Conservation (phyloP, 2,329 filamentous ascomycete genomes). For the Exutisphaerella laricina region DNA sequence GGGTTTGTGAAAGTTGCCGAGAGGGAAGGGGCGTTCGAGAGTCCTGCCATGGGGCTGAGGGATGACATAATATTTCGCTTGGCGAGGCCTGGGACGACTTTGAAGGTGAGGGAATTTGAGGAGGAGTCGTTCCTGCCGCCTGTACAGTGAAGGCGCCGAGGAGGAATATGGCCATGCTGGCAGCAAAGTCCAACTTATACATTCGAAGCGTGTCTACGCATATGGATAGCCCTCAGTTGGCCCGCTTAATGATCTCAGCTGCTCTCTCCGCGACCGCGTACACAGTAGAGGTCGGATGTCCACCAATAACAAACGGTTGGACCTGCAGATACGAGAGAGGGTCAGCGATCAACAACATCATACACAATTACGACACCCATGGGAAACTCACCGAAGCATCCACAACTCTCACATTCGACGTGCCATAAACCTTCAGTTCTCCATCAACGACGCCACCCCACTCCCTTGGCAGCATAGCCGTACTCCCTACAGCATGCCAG, state of each 20-base stretch:
- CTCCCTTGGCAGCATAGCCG: constrained; percentile 22
- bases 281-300: constrained; percentile 17
- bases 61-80: constrained; percentile 36
- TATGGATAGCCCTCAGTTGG: too few species aligned
- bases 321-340: too few species aligned
- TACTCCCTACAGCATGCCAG: constrained; percentile 23
- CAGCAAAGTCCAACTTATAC: too few species aligned
- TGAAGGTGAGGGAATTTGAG: constrained; percentile 11
- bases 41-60: constrained; percentile 35
- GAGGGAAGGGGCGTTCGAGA: not conserved
- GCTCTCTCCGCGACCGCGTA: constrained; percentile 30
- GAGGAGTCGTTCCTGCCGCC: constrained; percentile 13
- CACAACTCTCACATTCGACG: constrained; percentile 22
- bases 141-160: constrained; percentile 12
- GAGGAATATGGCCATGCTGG: too few species aligned
- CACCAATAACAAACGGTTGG: constrained; percentile 20
- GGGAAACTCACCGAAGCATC: constrained; percentile 26
- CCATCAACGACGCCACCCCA: constrained; percentile 22
- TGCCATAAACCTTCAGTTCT: constrained; percentile 21
- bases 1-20: constrained; percentile 41
- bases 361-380: too few species aligned
- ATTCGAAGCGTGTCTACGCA: too few species aligned
- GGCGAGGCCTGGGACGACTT: constrained; percentile 24
- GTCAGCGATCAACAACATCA: too few species aligned
- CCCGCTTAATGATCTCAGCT: constrained; percentile 27